phyloP scores from a whole-genome alignment of 345 rosid genomes.

The Eucalyptus microcorys region DNA sequence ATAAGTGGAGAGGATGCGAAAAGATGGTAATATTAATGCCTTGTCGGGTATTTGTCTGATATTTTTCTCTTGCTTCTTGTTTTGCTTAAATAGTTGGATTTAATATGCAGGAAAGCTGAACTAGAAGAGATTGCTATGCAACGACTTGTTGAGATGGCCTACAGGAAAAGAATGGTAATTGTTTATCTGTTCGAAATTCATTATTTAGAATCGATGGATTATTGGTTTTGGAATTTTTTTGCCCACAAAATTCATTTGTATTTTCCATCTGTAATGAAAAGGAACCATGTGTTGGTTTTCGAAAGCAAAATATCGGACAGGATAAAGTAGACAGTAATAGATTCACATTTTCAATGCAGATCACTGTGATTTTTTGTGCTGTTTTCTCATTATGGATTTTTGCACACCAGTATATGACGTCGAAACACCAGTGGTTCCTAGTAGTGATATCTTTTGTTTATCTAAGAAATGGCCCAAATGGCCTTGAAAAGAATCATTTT shows the following conservation, averaged over 20 bases:
- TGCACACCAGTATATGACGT: background rate
- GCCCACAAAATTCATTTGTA: background rate
- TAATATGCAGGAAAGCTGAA: constrained; percentile 40
- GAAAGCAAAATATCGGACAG: background rate
- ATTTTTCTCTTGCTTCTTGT: background rate
- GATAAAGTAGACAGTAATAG: background rate
- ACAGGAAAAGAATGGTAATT: constrained; percentile 69
- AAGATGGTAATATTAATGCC: constrained; percentile 34
- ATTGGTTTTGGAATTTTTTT: background rate
- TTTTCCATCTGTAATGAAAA: background rate
- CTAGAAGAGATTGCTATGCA: constrained; percentile 68
- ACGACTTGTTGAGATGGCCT: constrained; percentile 79
- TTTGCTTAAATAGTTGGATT: constrained; percentile 1
- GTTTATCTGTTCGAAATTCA: background rate
- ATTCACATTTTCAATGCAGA: background rate
- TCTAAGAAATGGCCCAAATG: background rate
- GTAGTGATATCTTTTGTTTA: background rate
- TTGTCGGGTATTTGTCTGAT: background rate
- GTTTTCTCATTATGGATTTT: background rate
- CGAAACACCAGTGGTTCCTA: background rate
- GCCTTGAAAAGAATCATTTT: background rate
- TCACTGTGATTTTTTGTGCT: background rate
- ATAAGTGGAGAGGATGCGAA: constrained; percentile 39
- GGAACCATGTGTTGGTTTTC: background rate
- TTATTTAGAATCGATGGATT: background rate